Evolutionary conservation across 441 rosid species (phyloP).

Genomic region (Aquilaria agallochum): DNA sequence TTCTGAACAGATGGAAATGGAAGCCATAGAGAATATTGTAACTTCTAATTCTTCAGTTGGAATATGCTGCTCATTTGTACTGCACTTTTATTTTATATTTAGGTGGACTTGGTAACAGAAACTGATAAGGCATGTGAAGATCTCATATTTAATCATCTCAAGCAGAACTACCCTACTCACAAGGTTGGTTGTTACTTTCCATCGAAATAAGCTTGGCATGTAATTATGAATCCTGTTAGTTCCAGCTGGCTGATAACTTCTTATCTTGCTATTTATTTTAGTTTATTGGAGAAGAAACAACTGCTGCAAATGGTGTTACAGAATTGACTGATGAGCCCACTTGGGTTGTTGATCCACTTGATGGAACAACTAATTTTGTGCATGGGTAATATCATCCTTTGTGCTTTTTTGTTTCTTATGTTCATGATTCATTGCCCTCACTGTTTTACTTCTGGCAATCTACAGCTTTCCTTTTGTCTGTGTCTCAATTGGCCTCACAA

Average conservation of each 20-base stretch:
- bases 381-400: constrained; percentile 55
- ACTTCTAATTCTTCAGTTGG: too few species aligned
- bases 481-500: constrained; percentile 88
- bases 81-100: constrained; percentile 9
- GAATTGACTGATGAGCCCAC: constrained; percentile 92
- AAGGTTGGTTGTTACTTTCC: constrained; percentile 42
- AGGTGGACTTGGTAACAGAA: constrained; percentile 98
- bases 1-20: too few species aligned
- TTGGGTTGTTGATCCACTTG: constrained; percentile 99
- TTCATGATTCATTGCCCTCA: constrained; percentile 4
- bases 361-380: constrained; percentile 96
- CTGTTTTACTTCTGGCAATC: constrained; percentile 3
- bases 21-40: too few species aligned
- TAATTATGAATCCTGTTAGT: background rate
- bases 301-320: constrained; percentile 70
- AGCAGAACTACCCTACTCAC: constrained; percentile 58
- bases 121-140: constrained; percentile 98
- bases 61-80: too few species aligned
- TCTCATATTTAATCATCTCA: constrained; percentile 78
- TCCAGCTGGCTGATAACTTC: background rate
- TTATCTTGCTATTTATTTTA: constrained; percentile 20
- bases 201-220: background rate
- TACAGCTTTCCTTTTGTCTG: constrained; percentile 87
- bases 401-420: constrained; percentile 6
- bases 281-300: constrained; percentile 97